Base-by-base conservation (phyloP, 441 rosid species). In the Pelargonium fulgidum region DNA sequence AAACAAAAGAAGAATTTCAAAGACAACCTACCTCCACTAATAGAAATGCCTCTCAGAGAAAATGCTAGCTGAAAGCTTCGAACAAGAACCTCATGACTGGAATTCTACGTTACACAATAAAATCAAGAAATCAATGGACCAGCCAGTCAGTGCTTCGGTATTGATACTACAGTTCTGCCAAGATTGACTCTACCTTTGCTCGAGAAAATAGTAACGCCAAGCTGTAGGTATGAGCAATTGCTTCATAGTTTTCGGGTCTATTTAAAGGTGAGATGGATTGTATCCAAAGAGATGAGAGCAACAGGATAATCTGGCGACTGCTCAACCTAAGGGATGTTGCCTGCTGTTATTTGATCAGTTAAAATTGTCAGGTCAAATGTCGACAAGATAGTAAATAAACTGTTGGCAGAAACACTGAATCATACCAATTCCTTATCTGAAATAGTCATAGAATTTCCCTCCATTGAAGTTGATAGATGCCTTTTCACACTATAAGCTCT, bases 11-110 rank as follows among this genome's bases (percentile, higher is more conserved):
- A 58, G 19, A 12, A 59, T 10, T 59, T 59, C 14, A 59, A 33
- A 22, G 64, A 20, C 9, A 4, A 22, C 64, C 99, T 93, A 82
- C 79, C 90, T 82, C 78, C 81, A 16, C 68, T 79, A 59, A 88
- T 84, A 78, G 98, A 87, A 67, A 88, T 76, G 73, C 85, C 80
- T 72, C 96, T 86, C 85, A 94, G 78, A 70, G 99, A 87, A 82
- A 90, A 86, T 58, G 96, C 97, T 69, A 94, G 90, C 80, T 94
- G 99, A 80, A 90, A 90, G 73, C 99, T 90, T 80, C 88, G 88
- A 72, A 86, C 79, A 72, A 94, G 84, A 65, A 80, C 85, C 64
- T 86, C 91, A 44, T 84, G 80, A 74, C 91, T 86, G 69, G 94
- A 90, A 80, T 89, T 89, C 99, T 94, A 96, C 71, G 77, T 59